Base-by-base conservation (phyloP, 768 basidiomycete species). In the Cytidiella melzeri region DNA sequence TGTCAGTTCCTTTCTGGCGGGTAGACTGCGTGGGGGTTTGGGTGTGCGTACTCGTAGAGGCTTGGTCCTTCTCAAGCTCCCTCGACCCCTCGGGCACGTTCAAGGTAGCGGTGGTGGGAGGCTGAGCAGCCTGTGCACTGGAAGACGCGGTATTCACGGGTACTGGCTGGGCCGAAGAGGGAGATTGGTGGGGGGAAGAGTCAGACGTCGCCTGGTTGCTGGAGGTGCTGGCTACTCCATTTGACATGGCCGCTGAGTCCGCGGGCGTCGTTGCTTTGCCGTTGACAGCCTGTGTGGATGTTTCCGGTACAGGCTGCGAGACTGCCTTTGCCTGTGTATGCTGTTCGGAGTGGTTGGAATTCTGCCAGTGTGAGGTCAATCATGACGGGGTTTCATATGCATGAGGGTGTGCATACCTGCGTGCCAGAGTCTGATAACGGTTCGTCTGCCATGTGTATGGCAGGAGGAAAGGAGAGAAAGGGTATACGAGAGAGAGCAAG, bases 11-110 rank as follows among this genome's bases (percentile, higher is more conserved):
- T 55, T 63, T 64, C 47, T 57, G 65, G 34, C 56, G 60, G 34
- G 61, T 49, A 41, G 50, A 56, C n/a, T 50, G 63, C 19, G 57
- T 59, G 52, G 60, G 59, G 55, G 71, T 65, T 52, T 73, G 61
- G 41, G 72, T 69, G 23, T 71, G 71, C 7, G 65, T 75, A 42
- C 70, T 70, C 42, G 73, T 73, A 30, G 74, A 75, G 48, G 64
- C 72, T 60, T 73, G 74, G 60, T 76, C 74, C 61, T 66, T 73
- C 60, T 73, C 73, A 37, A 62, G 66, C 21, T 71, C 67, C 53
- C 64, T 68, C 52, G 71, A 61, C 55, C 61, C 69, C 55, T 71
- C 73, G 43, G 59, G 59, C 48, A 54, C 57, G 37, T 69, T 69
- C 36, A 66, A 57, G 21, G 62, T 65, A 34, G 65, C 67, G 23